Evolutionary conservation across 768 basidiomycete species (phyloP).

Genomic region (Mycena galericulata): DNA sequence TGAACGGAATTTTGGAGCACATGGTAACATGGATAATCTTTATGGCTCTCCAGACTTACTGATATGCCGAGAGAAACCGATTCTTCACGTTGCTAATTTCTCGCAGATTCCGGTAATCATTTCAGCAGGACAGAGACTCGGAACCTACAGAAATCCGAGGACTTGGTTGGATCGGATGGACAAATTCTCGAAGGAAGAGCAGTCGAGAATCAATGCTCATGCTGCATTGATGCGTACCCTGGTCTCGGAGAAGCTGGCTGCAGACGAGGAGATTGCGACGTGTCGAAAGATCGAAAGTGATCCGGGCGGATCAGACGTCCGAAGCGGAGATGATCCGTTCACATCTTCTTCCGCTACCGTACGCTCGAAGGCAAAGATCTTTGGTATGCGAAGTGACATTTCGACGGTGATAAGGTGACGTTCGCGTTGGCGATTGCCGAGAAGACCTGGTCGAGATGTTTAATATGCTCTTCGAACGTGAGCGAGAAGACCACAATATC

Average conservation of each 20-base stretch:
- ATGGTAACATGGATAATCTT: too few relatives aligned
- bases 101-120: constrained; percentile 8
- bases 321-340: too few relatives aligned
- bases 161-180: too few relatives aligned
- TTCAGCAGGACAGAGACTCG: constrained; percentile 26
- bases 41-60: constrained; percentile 34
- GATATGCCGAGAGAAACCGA: not conserved
- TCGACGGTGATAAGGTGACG: constrained; percentile 48
- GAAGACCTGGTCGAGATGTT: constrained; percentile 45
- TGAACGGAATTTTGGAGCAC: too few relatives aligned
- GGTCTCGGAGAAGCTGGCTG: too few relatives aligned
- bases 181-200: too few relatives aligned
- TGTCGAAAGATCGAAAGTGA: too few relatives aligned
- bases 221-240: too few relatives aligned
- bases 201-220: too few relatives aligned
- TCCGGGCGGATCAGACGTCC: constrained; percentile 48
- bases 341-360: too few relatives aligned
- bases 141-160: too few relatives aligned
- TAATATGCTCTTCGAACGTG: not conserved
- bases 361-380: constrained; percentile 53
- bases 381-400: constrained; percentile 49
- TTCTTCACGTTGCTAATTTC: constrained; percentile 8
- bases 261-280: too few relatives aligned
- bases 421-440: constrained; percentile 39
- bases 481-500: constrained; percentile 51